Conservation (phyloP, 805 yeast species). For the Metschnikowia cerradonensis region DNA sequence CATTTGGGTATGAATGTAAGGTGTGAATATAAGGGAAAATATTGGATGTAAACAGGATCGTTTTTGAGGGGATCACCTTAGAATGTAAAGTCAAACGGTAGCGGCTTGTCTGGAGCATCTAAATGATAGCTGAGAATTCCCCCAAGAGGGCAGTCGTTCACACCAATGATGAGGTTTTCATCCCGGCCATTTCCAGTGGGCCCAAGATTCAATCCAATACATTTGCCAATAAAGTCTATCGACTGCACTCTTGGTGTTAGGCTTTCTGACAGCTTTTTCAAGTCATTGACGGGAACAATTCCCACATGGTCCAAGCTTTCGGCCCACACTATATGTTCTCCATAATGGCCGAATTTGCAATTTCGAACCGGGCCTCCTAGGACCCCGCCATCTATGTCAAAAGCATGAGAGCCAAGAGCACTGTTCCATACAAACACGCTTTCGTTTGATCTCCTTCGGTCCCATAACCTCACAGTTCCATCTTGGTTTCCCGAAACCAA, state of each 20-base stretch:
- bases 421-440: conserved; percentile 34
- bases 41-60: too few relatives aligned
- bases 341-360: conserved; percentile 45
- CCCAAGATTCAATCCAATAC: conserved; percentile 51
- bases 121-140: conserved; percentile 50
- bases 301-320: conserved; percentile 60
- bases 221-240: conserved; percentile 54
- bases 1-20: background rate
- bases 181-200: conserved; percentile 41
- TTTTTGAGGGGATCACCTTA: background rate
- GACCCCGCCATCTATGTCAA: conserved; percentile 13
- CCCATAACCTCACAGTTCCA: conserved; percentile 52
- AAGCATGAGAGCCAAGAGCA: conserved; percentile 25
- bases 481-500: conserved; percentile 61
- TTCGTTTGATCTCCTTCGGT: conserved; percentile 34
- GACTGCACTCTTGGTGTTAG: conserved; percentile 34
- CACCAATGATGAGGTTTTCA: conserved; percentile 50
- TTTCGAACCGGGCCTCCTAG: conserved; percentile 51
- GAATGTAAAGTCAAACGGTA: conserved; percentile 40
- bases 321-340: conserved; percentile 49
- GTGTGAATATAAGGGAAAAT: too few relatives aligned
- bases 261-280: conserved; percentile 14
- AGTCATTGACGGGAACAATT: conserved; percentile 37
- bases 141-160: conserved; percentile 53
- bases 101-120: conserved; percentile 30